Percentiles rank a stretch among this genome's conserved stretches.
phyloP scores from a whole-genome alignment of 1,139 yeast species.

The Debaryomyces udenii region DNA sequence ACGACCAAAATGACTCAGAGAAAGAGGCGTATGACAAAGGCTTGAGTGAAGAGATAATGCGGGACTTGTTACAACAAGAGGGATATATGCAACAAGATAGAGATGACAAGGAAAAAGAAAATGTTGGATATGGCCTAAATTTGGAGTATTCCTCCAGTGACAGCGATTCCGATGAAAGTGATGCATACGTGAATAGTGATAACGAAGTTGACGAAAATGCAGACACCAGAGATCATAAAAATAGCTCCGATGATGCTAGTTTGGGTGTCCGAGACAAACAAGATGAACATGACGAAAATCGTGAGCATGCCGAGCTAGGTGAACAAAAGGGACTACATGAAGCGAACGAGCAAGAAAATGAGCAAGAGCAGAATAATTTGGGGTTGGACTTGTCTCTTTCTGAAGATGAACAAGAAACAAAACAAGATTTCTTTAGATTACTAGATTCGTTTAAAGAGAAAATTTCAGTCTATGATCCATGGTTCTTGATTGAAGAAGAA shows the following conservation, averaged over 20 bases:
- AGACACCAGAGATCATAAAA: too few relatives aligned
- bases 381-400: slow-evolving; percentile 26
- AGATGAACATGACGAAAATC: neutral
- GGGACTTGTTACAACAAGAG: slow-evolving; percentile 24
- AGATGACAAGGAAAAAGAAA: neutral
- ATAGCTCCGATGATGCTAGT: neutral
- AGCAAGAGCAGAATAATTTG: slow-evolving; percentile 10
- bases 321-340: too few relatives aligned
- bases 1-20: slow-evolving; percentile 9
- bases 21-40: slow-evolving; percentile 10
- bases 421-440: slow-evolving; percentile 25
- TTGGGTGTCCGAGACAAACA: neutral
- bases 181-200: slow-evolving; percentile 1
- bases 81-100: slow-evolving; percentile 18
- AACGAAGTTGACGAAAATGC: slow-evolving; percentile 5
- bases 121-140: slow-evolving; percentile 3
- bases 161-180: slow-evolving; percentile 6
- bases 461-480: slow-evolving; percentile 40
- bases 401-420: slow-evolving; percentile 15
- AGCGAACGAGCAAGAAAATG: slow-evolving; percentile 14
- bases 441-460: slow-evolving; percentile 26
- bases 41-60: slow-evolving; percentile 18
- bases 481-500: slow-evolving; percentile 45
- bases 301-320: too few relatives aligned
- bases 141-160: slow-evolving; percentile 18